These are phyloP conservation scores for Microbotryum intermedium DNA, from an alignment of 1,284 basidiomycete species.

Conservation along the genomic window DNA sequence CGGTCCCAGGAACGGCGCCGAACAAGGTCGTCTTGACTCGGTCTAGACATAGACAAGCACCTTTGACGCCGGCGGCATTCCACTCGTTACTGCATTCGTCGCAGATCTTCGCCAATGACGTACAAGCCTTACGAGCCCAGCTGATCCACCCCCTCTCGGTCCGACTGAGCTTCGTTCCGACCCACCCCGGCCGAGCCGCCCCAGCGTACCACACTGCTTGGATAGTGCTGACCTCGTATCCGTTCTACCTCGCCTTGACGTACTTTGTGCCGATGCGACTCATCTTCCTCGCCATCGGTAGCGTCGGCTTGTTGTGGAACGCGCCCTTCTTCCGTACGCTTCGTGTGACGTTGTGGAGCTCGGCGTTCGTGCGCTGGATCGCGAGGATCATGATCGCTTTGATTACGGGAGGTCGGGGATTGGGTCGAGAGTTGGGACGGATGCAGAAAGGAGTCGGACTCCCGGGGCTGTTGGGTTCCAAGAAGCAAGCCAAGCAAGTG, in stretches of 20 bases:
- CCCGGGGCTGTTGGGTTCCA: conserved; percentile 13
- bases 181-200: conserved; percentile 6
- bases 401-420: conserved; percentile 16
- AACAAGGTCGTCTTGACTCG: too few species aligned
- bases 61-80: conserved; percentile 28
- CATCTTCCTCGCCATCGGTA: conserved; percentile 28
- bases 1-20: too few species aligned
- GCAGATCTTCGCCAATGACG: conserved; percentile 22
- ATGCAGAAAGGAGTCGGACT: conserved; percentile 20
- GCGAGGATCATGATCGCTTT: conserved; percentile 1
- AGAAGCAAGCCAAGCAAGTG: not conserved
- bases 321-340: conserved; percentile 32
- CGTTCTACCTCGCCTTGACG: conserved; percentile 31
- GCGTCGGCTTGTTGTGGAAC: conserved; percentile 30
- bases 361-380: conserved; percentile 18
- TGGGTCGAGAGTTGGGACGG: conserved; percentile 12
- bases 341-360: conserved; percentile 19
- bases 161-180: conserved; percentile 18
- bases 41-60: not conserved
- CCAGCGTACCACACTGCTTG: conserved; percentile 25
- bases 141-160: conserved; percentile 23
- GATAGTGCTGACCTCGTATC: conserved; percentile 32
- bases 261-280: conserved; percentile 25
- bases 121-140: conserved; percentile 17
- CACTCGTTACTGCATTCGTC: conserved; percentile 24